Conservation (phyloP, 192 early-diverging fungal species). For the Podila epigama region DNA sequence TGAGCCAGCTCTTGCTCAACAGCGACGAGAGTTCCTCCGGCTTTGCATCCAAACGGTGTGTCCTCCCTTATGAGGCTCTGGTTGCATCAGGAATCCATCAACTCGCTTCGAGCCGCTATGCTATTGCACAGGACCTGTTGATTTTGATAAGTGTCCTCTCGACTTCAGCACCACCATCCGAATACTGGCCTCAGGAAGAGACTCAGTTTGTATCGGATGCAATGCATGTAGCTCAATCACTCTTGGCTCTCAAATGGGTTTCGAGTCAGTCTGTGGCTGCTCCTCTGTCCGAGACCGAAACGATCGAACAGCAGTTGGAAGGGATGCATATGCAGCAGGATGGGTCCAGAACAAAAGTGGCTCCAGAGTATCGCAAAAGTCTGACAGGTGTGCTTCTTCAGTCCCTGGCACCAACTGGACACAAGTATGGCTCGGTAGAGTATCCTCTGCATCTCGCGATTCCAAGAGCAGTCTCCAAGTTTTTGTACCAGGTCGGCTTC, state of each 20-base stretch:
- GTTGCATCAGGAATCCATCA: slow-evolving; percentile 33
- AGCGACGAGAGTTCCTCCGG: slow-evolving; percentile 14
- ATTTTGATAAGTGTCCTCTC: slow-evolving; percentile 17
- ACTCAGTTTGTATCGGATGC: slow-evolving; percentile 21
- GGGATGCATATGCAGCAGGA: slow-evolving; percentile 20
- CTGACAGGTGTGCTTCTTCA: slow-evolving; percentile 20
- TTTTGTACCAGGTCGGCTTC: slow-evolving; percentile 24
- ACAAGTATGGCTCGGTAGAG: slow-evolving; percentile 25
- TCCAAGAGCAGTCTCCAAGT: slow-evolving; percentile 37
- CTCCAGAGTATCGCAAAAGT: slow-evolving; percentile 6
- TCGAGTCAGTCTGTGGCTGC: slow-evolving; percentile 16
- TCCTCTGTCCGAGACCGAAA: not conserved
- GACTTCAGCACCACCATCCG: slow-evolving; percentile 14
- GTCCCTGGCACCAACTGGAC: slow-evolving; percentile 6
- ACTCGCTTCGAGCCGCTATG: slow-evolving; percentile 21
- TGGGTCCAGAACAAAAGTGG: not conserved
- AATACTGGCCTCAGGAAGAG: slow-evolving; percentile 28
- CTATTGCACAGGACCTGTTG: slow-evolving; percentile 29
- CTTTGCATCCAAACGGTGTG: slow-evolving; percentile 9
- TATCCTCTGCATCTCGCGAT: slow-evolving; percentile 36
- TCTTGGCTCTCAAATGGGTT: slow-evolving; percentile 35
- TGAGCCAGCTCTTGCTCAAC: slow-evolving; percentile 15
- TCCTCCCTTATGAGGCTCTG: slow-evolving; percentile 36
- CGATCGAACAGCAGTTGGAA: slow-evolving; percentile 24
- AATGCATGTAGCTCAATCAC: slow-evolving; percentile 15